Evolutionary conservation across 1,284 basidiomycete species (phyloP).

Genomic region (Ustilago bromivora): DNA sequence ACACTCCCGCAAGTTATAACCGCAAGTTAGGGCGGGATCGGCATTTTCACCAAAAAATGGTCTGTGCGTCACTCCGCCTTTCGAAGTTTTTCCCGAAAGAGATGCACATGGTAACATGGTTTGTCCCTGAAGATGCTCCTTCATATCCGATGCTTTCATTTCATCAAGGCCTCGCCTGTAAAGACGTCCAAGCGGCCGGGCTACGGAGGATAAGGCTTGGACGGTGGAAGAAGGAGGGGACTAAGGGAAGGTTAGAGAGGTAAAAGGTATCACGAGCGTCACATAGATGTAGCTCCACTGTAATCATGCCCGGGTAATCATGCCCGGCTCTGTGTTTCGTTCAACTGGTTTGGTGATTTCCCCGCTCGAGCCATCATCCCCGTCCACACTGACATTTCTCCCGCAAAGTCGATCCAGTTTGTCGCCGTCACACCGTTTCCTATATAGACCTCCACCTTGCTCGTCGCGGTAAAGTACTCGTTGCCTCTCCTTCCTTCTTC

Average conservation of each 20-base stretch:
- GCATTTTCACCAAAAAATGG: not conserved
- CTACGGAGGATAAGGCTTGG: not conserved
- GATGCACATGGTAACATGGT: not conserved
- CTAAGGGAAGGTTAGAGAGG: too few relatives aligned
- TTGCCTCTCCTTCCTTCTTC: not conserved
- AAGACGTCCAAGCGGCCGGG: not conserved
- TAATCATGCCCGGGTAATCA: too few relatives aligned
- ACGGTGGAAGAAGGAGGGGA: not conserved
- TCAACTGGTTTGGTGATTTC: constrained; percentile 14
- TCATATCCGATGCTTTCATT: not conserved
- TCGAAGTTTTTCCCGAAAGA: constrained; percentile 8
- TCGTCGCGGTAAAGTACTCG: not conserved
- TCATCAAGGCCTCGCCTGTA: not conserved
- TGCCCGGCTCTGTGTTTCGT: not conserved
- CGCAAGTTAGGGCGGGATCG: not conserved
- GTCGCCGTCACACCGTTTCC: not conserved
- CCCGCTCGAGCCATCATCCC: constrained; percentile 28
- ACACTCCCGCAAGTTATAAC: not conserved
- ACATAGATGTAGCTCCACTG: too few relatives aligned
- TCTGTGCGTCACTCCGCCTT: constrained; percentile 36
- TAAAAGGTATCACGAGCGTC: too few relatives aligned
- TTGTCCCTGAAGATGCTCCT: not conserved
- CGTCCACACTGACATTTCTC: constrained; percentile 8
- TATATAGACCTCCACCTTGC: constrained; percentile 23
- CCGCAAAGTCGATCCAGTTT: not conserved